Percentiles rank a stretch among this genome's conserved stretches.
Evolutionary conservation across 495 filamentous ascomycete species (phyloP).

Genomic region (Xylaria castorea): DNA sequence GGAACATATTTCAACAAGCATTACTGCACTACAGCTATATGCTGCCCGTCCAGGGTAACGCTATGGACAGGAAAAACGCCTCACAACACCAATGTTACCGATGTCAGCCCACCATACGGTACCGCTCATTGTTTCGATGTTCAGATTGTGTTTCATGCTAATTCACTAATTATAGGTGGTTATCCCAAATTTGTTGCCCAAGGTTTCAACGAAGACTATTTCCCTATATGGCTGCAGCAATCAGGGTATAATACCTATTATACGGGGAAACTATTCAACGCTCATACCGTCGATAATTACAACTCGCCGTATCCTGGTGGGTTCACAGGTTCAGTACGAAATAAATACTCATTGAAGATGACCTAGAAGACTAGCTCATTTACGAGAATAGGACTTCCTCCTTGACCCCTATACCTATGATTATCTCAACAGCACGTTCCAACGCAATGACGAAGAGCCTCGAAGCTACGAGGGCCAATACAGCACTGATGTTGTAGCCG

Average conservation of each 20-base stretch:
- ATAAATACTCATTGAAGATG: not conserved
- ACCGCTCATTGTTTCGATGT: conserved; percentile 9
- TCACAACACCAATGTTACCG: conserved; percentile 76
- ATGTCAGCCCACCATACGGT: conserved; percentile 67
- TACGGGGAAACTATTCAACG: conserved; percentile 72
- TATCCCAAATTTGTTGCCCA: conserved; percentile 70
- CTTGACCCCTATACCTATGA: conserved; percentile 72
- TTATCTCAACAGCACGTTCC: conserved; percentile 68
- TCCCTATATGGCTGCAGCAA: conserved; percentile 69
- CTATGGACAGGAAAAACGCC: conserved; percentile 69
- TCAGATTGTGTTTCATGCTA: not conserved
- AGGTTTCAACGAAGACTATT: conserved; percentile 67
- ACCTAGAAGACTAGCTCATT: not conserved
- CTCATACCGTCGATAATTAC: conserved; percentile 61
- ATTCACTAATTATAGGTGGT: conserved; percentile 51
- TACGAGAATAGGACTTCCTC: conserved; percentile 59
- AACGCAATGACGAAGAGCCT: conserved; percentile 63
- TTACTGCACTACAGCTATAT: conserved; percentile 65
- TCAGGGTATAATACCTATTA: conserved; percentile 73
- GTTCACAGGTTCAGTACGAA: conserved; percentile 53
- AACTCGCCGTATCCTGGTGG: conserved; percentile 60
- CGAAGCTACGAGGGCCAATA: conserved; percentile 63
- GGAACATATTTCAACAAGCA: conserved; percentile 61
- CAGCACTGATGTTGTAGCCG: conserved; percentile 65
- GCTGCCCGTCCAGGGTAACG: conserved; percentile 67